A percentile compares a stretch with the other conserved stretches of the same genome.
Evolutionary conservation across 176 grass and related monocot genomes (phyloP).

Genomic region (Musa schizocarpa): DNA sequence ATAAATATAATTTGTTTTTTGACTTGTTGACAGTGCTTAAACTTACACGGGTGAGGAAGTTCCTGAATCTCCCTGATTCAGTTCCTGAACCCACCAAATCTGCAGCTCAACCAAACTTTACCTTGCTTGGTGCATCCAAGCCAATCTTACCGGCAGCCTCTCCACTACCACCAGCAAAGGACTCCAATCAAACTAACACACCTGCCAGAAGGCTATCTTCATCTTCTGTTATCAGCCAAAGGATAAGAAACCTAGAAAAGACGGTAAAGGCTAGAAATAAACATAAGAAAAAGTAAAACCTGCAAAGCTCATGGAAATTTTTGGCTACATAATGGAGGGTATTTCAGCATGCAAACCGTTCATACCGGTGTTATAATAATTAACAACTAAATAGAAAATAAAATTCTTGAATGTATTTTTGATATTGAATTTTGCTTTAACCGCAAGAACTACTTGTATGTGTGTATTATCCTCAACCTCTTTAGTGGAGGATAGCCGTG

Average conservation of each 20-base stretch:
- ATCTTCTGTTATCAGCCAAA: conserved; percentile 56
- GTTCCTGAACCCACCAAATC: conserved; percentile 13
- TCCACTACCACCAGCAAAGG: conserved; percentile 25
- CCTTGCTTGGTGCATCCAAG: conserved; percentile 52
- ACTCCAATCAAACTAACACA: conserved; percentile 10
- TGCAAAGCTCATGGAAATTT: neutral
- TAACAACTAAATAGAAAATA: too few species aligned
- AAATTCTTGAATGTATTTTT: too few species aligned
- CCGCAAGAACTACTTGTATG: too few species aligned
- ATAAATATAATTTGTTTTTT: too few species aligned
- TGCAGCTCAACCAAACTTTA: conserved; percentile 29
- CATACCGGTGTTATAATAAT: too few species aligned
- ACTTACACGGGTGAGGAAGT: conserved; percentile 40
- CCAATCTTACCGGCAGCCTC: conserved; percentile 28
- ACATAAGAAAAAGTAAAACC: conserved; percentile 36
- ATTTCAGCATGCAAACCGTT: too few species aligned
- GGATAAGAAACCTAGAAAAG: conserved; percentile 70
- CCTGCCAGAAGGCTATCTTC: conserved; percentile 24
- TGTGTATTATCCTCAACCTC: too few species aligned
- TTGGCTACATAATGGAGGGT: too few species aligned
- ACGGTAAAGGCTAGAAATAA: conserved; percentile 64
- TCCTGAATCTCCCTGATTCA: conserved; percentile 50
- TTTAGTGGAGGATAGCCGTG: too few species aligned
- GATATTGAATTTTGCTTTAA: too few species aligned
- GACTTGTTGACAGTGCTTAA: conserved; percentile 37